A percentile compares a stretch with the other conserved stretches of the same genome.
These are phyloP conservation scores for Candida dubliniensis DNA, from an alignment of 1,139 yeast species.

Conservation along the genomic window DNA sequence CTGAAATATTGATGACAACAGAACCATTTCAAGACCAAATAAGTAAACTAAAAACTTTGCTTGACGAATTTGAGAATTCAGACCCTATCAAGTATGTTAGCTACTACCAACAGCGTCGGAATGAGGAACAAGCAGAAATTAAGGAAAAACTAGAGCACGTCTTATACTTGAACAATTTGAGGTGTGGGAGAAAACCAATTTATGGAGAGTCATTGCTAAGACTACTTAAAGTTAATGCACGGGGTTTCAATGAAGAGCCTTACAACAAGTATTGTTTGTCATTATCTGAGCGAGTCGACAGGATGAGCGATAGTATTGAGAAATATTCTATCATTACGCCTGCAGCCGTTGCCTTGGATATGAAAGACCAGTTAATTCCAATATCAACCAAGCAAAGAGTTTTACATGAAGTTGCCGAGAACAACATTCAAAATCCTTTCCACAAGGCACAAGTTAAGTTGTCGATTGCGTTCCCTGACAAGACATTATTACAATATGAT, in stretches of 20 bases:
- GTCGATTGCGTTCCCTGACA: conserved; percentile 95
- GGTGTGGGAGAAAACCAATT: conserved; percentile 58
- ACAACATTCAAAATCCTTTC: conserved; percentile 60
- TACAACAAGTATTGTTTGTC: conserved; percentile 28
- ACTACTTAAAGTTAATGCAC: conserved; percentile 17
- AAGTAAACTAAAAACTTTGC: conserved; percentile 32
- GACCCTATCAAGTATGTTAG: conserved; percentile 54
- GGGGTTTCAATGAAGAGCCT: conserved; percentile 17
- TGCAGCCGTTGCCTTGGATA: conserved; percentile 73
- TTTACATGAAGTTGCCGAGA: conserved; percentile 31
- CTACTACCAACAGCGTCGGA: conserved; percentile 59
- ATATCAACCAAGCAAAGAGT: conserved; percentile 30
- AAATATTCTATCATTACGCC: conserved; percentile 90
- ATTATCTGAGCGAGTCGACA: conserved; percentile 42
- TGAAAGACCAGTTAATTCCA: conserved; percentile 60
- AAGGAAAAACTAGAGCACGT: conserved; percentile 55
- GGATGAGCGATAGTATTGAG: conserved; percentile 57
- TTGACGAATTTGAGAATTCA: conserved; percentile 28
- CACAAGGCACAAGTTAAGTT: conserved; percentile 83
- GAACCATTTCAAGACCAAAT: conserved; percentile 46
- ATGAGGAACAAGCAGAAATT: conserved; percentile 50
- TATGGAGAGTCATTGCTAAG: conserved; percentile 50
- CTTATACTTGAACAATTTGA: conserved; percentile 61
- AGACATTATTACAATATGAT: conserved; percentile 86
- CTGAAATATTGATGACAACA: conserved; percentile 49